Evolutionary conservation across 345 rosid species (phyloP).

Genomic region (Tarenaya hassleriana): DNA sequence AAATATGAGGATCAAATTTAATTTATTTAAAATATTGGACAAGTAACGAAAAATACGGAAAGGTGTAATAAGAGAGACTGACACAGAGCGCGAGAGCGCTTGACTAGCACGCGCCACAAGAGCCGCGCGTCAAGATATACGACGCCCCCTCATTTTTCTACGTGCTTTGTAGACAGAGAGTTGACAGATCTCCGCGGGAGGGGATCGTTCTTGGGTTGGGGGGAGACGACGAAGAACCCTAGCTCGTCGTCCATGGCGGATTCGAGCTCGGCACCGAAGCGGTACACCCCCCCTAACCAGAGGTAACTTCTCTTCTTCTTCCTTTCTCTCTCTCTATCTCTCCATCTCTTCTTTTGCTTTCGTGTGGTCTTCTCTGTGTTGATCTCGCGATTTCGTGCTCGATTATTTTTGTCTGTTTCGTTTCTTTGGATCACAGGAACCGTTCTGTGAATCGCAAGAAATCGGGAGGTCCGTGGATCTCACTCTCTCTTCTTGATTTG

Average conservation of each 20-base stretch:
- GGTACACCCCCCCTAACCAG: conserved; percentile 70
- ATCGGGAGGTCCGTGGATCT: conserved; percentile 46
- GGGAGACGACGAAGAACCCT: conserved; percentile 54
- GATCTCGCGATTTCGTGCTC: neutral
- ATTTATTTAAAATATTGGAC: too few species aligned
- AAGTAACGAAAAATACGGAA: too few species aligned
- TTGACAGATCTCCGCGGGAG: conserved; percentile 19
- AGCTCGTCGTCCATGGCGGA: conserved; percentile 42
- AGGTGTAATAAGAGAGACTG: conserved; percentile 6
- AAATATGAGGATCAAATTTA: too few species aligned
- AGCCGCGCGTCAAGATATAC: conserved; percentile 20
- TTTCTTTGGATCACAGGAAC: conserved; percentile 40
- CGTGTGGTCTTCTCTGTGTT: neutral
- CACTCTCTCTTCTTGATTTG: neutral
- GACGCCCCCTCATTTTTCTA: conserved; percentile 4
- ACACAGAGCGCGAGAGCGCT: conserved; percentile 30
- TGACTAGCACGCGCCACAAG: conserved; percentile 15
- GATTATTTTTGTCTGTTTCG: neutral
- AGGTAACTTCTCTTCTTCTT: conserved; percentile 30
- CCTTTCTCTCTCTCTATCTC: too few species aligned
- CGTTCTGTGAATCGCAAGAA: conserved; percentile 51
- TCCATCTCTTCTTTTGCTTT: neutral
- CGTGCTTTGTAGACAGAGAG: conserved; percentile 15
- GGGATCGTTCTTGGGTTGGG: neutral
- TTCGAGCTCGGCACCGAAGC: conserved; percentile 35